These are phyloP conservation scores for Penicillium cosmopolitanum DNA, from an alignment of 495 filamentous ascomycete species.

Conservation along the genomic window DNA sequence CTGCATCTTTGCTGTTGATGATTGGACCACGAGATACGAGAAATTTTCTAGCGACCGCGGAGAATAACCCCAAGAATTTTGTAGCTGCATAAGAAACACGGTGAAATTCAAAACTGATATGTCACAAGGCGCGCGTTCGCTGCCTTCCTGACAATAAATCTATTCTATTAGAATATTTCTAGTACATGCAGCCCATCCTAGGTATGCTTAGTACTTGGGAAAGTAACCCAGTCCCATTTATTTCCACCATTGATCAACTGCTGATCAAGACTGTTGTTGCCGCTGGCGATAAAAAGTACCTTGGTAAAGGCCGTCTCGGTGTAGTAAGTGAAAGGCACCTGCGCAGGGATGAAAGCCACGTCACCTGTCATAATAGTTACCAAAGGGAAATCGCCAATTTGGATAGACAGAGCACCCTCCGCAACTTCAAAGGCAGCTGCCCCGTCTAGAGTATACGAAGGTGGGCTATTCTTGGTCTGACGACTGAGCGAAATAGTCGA, in stretches of 20 bases:
- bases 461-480: constrained; percentile 18
- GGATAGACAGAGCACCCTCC: constrained; percentile 40
- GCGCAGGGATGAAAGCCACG: constrained; percentile 41
- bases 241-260: constrained; percentile 27
- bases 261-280: constrained; percentile 38
- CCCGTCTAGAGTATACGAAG: constrained; percentile 24
- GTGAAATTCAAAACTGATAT: too few species aligned
- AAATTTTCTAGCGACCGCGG: neutral
- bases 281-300: constrained; percentile 42
- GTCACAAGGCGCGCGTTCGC: too few species aligned
- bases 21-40: neutral
- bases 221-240: constrained; percentile 29
- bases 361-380: constrained; percentile 37
- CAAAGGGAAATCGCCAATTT: constrained; percentile 37
- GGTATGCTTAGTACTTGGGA: constrained; percentile 15
- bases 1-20: neutral
- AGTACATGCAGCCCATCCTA: too few species aligned
- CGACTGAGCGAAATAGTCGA: constrained; percentile 39
- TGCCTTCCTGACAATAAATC: too few species aligned
- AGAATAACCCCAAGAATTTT: too few species aligned
- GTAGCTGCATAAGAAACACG: too few species aligned
- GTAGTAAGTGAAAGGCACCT: constrained; percentile 36
- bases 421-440: constrained; percentile 45
- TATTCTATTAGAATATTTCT: too few species aligned
- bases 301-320: constrained; percentile 40